Conservation (phyloP, 1,139 yeast genomes). For the Nematodospora anomalae region DNA sequence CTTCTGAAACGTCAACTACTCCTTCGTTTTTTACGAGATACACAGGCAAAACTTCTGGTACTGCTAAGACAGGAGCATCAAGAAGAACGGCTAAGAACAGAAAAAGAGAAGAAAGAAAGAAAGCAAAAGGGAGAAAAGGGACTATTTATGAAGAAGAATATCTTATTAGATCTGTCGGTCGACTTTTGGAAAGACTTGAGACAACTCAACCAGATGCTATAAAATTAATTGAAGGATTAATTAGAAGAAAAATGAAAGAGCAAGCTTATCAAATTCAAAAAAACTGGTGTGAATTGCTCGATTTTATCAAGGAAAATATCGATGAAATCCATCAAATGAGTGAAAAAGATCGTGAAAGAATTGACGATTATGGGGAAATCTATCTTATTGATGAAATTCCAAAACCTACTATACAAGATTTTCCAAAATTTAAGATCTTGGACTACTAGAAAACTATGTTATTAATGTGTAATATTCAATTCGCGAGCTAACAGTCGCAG, state of each 20-base stretch:
- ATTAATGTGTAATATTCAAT: background rate
- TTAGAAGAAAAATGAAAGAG: slow-evolving; percentile 69
- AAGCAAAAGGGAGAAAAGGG: slow-evolving; percentile 96
- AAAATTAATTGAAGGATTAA: slow-evolving; percentile 69
- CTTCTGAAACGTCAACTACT: slow-evolving; percentile 89
- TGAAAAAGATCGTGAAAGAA: slow-evolving; percentile 82
- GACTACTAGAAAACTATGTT: slow-evolving; percentile 43
- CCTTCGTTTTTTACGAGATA: slow-evolving; percentile 93
- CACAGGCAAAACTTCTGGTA: slow-evolving; percentile 93
- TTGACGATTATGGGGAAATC: slow-evolving; percentile 84
- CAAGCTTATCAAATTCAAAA: slow-evolving; percentile 84
- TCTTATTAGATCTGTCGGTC: slow-evolving; percentile 80
- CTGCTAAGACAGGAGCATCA: slow-evolving; percentile 95
- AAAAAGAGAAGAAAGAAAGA: slow-evolving; percentile 93
- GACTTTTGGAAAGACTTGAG: slow-evolving; percentile 79
- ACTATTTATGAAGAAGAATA: slow-evolving; percentile 97
- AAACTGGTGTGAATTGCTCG: slow-evolving; percentile 59
- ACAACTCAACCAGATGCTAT: slow-evolving; percentile 75
- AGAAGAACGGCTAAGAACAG: slow-evolving; percentile 87
- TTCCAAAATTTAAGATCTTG: slow-evolving; percentile 55
- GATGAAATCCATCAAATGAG: slow-evolving; percentile 77
- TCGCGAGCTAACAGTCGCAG: slow-evolving; percentile 5
- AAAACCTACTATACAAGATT: slow-evolving; percentile 58
- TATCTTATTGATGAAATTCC: slow-evolving; percentile 76
- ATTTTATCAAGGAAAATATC: slow-evolving; percentile 55